Base-by-base conservation (phyloP, 371 early-diverging fungal species). In the Antonospora locustae region DNA sequence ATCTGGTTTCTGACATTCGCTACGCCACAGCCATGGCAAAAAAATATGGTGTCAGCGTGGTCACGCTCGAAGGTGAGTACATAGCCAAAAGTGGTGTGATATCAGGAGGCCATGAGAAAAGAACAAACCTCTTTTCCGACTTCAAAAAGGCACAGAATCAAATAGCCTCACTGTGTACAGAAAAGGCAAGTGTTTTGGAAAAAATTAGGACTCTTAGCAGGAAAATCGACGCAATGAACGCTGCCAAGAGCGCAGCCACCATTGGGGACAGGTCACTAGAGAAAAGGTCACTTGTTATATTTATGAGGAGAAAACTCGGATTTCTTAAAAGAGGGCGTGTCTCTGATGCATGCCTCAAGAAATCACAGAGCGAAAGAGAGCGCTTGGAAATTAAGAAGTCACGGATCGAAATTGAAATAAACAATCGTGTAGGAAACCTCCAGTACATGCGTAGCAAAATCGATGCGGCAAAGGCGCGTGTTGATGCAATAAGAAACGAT, bases 31-130 rank as follows among this genome's bases (percentile, higher is more conserved):
- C 20, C 14, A 14, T 48, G 4, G 64, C 66, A 9, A 53, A 57
- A 39, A 48, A 28, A 12, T 58, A 71, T 30, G 39, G 56, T 3
- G 55, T 72, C 11, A 70, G 65, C 54, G 57, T 64, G 19, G 65
- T 74, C 4, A 69, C 75, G 9, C 23, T 57, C 17, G 65, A 50
- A 12, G 72, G 72, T 11, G 75, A 74, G 45, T 38, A 63, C 25
- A 41, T 74, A 20, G 48, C 44, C 11, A 59, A 28, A 30, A 50
- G 51, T 11, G 74, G 74, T n/a, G 32, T 44, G 16, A 63, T 74
- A 0, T 54, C 63, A 6, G 72, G 75, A n/a, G 75, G 75, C 43
- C 56, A 61, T 30, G 65, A 70, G 19, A 57, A 41, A 19, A 46
- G 50, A 23, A 50, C 38, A 12, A 29, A 4, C 14, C 30, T 39